These are phyloP conservation scores for Dryadomyces sulphureus DNA, from an alignment of 2,329 filamentous ascomycete genomes.

Conservation along the genomic window DNA sequence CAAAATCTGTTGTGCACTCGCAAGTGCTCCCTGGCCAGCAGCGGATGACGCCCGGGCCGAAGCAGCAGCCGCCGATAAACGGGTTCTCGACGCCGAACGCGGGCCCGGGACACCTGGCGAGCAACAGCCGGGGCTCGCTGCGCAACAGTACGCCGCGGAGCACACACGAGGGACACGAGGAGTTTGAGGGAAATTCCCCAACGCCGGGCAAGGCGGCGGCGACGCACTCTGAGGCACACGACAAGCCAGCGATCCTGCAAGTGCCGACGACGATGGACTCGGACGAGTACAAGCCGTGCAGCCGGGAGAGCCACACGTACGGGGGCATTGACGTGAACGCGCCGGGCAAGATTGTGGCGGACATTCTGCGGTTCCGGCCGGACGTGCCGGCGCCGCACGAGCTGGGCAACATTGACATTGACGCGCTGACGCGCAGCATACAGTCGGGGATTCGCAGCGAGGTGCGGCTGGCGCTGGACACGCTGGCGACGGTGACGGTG, in stretches of 20 bases:
- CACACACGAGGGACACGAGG: conserved; percentile 26
- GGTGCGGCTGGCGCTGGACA: conserved; percentile 79
- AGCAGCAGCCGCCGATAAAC: conserved; percentile 31
- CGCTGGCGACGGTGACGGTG: conserved; percentile 55
- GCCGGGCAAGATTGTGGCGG: conserved; percentile 47
- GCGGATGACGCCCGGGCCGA: conserved; percentile 25
- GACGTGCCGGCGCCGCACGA: conserved; percentile 62
- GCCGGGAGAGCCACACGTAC: conserved; percentile 40
- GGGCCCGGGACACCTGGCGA: conserved; percentile 27
- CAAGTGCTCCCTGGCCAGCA: conserved; percentile 23
- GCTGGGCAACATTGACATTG: conserved; percentile 77
- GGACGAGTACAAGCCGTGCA: conserved; percentile 40
- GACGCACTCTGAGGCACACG: conserved; percentile 17
- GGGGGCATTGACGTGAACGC: conserved; percentile 60
- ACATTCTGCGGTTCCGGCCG: conserved; percentile 55
- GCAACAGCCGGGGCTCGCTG: conserved; percentile 25
- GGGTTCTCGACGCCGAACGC: conserved; percentile 32
- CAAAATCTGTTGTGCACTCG: conserved; percentile 26
- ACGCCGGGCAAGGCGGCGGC: conserved; percentile 24
- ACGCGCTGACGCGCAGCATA: conserved; percentile 75
- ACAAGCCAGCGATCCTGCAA: conserved; percentile 15
- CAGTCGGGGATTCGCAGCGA: conserved; percentile 84
- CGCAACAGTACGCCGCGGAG: conserved; percentile 37
- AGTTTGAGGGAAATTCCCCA: conserved; percentile 30
- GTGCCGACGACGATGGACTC: conserved; percentile 27